Conservation (phyloP, 2,329 filamentous ascomycete species). For the Xylaria sp. region DNA sequence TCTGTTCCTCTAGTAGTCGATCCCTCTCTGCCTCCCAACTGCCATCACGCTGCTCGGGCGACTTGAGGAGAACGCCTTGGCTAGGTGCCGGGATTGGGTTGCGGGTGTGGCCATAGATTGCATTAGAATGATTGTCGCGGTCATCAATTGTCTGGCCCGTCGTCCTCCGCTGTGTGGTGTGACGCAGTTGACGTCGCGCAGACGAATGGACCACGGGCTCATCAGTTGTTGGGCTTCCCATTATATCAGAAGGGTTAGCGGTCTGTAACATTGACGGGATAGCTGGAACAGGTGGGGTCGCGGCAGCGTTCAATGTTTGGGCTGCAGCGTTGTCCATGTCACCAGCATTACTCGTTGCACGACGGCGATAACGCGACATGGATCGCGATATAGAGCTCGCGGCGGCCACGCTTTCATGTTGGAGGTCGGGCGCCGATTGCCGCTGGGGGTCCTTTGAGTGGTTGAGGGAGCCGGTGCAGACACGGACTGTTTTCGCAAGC, state of each 20-base stretch:
- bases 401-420: slow-evolving; percentile 28
- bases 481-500: slow-evolving; percentile 41
- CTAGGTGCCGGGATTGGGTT: slow-evolving; percentile 27
- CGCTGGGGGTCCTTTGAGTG: slow-evolving; percentile 26
- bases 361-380: slow-evolving; percentile 45
- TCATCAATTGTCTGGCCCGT: slow-evolving; percentile 23
- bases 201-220: slow-evolving; percentile 16
- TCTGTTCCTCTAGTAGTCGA: slow-evolving; percentile 56
- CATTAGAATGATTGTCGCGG: slow-evolving; percentile 14
- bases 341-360: slow-evolving; percentile 36
- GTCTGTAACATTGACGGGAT: slow-evolving; percentile 38
- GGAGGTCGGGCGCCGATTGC: slow-evolving; percentile 28
- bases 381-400: slow-evolving; percentile 41
- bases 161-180: slow-evolving; percentile 26
- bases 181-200: slow-evolving; percentile 33
- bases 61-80: slow-evolving; percentile 28
- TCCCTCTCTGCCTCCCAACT: slow-evolving; percentile 55
- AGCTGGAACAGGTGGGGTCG: slow-evolving; percentile 40
- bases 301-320: slow-evolving; percentile 37
- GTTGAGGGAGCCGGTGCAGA: slow-evolving; percentile 35
- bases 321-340: slow-evolving; percentile 35
- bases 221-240: background rate
- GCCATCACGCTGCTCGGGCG: slow-evolving; percentile 39
- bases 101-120: slow-evolving; percentile 30
- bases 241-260: slow-evolving; percentile 20